phyloP scores from a whole-genome alignment of 2,329 filamentous ascomycete genomes.

The Madurella mycetomatis region DNA sequence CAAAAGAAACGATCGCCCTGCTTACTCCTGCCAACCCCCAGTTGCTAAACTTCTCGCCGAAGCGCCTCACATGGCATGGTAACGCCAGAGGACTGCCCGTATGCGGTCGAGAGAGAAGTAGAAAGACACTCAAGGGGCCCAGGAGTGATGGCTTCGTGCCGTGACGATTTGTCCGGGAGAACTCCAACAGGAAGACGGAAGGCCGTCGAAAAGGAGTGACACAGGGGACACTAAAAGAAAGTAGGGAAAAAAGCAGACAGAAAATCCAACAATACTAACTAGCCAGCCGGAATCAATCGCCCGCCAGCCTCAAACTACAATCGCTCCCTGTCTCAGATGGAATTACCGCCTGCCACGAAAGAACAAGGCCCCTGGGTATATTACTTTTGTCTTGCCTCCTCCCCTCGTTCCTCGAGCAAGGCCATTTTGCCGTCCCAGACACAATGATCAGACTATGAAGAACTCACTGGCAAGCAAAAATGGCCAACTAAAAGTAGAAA shows the following conservation, averaged over 20 bases:
- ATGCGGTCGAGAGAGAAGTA: too few relatives aligned
- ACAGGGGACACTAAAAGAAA: not conserved
- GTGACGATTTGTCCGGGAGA: too few relatives aligned
- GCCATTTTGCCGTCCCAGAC: not conserved
- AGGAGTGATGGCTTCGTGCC: too few relatives aligned
- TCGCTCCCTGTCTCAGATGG: not conserved
- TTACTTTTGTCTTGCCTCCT: not conserved
- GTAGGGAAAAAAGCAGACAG: not conserved
- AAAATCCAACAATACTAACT: not conserved
- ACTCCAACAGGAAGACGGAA: too few relatives aligned
- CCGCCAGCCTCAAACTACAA: not conserved
- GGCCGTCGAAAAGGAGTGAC: too few relatives aligned
- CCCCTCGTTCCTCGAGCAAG: not conserved
- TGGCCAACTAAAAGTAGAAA: not conserved
- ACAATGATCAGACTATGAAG: not conserved
- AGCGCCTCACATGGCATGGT: too few relatives aligned
- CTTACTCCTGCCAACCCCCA: too few relatives aligned
- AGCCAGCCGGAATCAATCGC: not conserved
- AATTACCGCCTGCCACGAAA: not conserved
- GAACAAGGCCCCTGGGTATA: not conserved
- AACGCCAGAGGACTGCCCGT: too few relatives aligned
- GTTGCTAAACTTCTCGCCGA: too few relatives aligned
- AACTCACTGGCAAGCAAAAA: not conserved
- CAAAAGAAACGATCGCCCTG: too few relatives aligned
- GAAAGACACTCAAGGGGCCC: too few relatives aligned